Evolutionary conservation across 2,329 filamentous ascomycete species (phyloP).

Genomic region (Diaporthe australafricana): DNA sequence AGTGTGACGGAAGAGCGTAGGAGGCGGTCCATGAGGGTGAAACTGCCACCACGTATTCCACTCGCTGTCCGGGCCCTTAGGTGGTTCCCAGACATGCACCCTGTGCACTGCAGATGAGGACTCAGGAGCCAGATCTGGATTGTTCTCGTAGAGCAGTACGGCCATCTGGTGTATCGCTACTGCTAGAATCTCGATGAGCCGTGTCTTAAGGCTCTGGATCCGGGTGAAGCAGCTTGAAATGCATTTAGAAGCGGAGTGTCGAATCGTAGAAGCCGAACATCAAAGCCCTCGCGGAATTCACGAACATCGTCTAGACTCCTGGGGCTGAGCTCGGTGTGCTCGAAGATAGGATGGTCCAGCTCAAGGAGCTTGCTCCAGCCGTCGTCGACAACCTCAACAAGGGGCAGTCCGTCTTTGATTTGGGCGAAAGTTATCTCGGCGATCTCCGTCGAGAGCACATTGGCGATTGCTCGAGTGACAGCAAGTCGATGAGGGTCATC

Average conservation of each 20-base stretch:
- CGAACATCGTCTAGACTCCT: background rate
- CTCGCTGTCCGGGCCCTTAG: background rate
- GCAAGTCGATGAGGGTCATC: background rate
- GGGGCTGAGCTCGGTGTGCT: background rate
- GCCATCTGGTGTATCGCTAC: background rate
- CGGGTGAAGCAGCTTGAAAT: background rate
- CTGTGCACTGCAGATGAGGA: background rate
- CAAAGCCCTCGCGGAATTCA: background rate
- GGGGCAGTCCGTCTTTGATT: background rate
- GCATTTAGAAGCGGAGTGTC: background rate
- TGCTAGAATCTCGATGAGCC: background rate
- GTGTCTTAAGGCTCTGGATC: background rate
- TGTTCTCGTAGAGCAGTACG: background rate
- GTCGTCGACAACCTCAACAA: background rate
- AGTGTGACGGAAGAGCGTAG: background rate
- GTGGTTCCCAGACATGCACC: background rate
- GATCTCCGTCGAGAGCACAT: background rate
- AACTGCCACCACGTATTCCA: background rate
- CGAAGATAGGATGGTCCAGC: background rate
- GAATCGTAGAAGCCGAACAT: background rate
- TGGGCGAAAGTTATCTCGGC: background rate
- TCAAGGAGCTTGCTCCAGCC: background rate
- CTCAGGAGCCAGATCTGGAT: background rate
- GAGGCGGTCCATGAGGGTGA: slow-evolving; percentile 1
- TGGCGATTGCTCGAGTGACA: background rate